These are phyloP conservation scores for Thalassiosira hispida DNA, from an alignment of 352 stramenopile species.

Conservation along the genomic window DNA sequence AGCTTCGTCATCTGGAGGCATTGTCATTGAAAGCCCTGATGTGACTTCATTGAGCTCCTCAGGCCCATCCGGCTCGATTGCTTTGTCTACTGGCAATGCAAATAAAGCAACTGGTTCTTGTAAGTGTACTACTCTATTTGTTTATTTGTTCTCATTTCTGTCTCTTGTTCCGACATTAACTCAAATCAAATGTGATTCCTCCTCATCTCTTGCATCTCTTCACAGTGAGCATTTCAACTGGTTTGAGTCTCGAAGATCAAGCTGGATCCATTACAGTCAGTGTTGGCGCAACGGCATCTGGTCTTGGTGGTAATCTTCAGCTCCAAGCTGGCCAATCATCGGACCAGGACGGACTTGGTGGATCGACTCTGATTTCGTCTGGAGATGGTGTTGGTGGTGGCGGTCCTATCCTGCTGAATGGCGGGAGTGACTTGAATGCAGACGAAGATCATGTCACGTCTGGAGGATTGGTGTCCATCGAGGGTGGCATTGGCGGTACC, in stretches of 20 bases:
- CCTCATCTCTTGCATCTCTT: slow-evolving; percentile 43
- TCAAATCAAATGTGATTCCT: not conserved
- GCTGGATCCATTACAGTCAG: slow-evolving; percentile 45
- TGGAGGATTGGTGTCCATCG: slow-evolving; percentile 36
- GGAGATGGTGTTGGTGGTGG: slow-evolving; percentile 25
- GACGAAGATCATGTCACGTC: slow-evolving; percentile 18
- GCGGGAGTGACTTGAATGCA: slow-evolving; percentile 16
- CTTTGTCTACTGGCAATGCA: slow-evolving; percentile 43
- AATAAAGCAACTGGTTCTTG: slow-evolving; percentile 28
- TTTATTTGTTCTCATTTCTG: slow-evolving; percentile 2
- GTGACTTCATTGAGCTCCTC: slow-evolving; percentile 13
- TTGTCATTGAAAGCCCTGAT: slow-evolving; percentile 42
- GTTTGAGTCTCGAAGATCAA: slow-evolving; percentile 28
- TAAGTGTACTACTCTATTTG: slow-evolving; percentile 19
- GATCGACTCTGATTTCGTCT: not conserved
- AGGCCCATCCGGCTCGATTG: slow-evolving; percentile 31
- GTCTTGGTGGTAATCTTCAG: slow-evolving; percentile 16
- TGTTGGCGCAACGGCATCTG: slow-evolving; percentile 31
- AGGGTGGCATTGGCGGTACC: slow-evolving; percentile 2
- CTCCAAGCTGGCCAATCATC: slow-evolving; percentile 26
- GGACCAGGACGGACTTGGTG: not conserved
- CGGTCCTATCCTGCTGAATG: slow-evolving; percentile 15
- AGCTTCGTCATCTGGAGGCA: slow-evolving; percentile 38
- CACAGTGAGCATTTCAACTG: slow-evolving; percentile 40
- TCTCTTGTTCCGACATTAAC: not conserved